Evolutionary conservation across 306 rosid species (phyloP), one percentile per base, ranked within the genome.

Genomic region (Prosopis cineraria): DNA sequence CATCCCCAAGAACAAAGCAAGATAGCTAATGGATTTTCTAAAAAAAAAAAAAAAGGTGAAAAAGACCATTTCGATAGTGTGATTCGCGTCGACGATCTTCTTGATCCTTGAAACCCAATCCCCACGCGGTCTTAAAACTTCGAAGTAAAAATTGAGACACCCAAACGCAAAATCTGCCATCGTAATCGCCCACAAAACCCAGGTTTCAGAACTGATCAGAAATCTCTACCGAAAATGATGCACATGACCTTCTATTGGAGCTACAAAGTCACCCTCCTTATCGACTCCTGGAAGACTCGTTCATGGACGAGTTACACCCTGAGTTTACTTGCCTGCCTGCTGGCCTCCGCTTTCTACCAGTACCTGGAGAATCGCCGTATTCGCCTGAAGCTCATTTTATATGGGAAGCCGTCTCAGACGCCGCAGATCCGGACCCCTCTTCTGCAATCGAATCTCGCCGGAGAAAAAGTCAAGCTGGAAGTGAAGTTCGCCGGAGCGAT

Each of bases 321-420:
- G 59, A 77, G 72, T 84, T 43, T 84, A 63, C 65, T 84, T 5
- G 85, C 80, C 3, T 81, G 97, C 79, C 55, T 89, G 48, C 8
- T 90, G 56, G 83, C 74, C 73, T 78, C 94, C 5, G 84, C 88
- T 13, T 88, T 94, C 80, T 94, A 94, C 74, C 98, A 92, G 86
- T 92, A 87, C 76, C 74, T 90, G 11, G 97, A 92, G 74, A 78
- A 84, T 33, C 83, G 81, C 33, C 93, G 96, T 52, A 70, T 90
- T 48, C 92, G 92, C 60, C 56, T 90, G 44, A 89, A 85, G 87
- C 69, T 85, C 31, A 62, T 80, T 14, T 76, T 90, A 29, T 33
- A 78, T 22, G 65, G 10, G n/a, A 72, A 71, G 19, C 12, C 47
- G 0, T 24, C 69, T 2, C 66, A 86, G 22, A 39, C 72, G 39